phyloP scores from a whole-genome alignment of 805 yeast species.

The Candida yuanshanica region DNA sequence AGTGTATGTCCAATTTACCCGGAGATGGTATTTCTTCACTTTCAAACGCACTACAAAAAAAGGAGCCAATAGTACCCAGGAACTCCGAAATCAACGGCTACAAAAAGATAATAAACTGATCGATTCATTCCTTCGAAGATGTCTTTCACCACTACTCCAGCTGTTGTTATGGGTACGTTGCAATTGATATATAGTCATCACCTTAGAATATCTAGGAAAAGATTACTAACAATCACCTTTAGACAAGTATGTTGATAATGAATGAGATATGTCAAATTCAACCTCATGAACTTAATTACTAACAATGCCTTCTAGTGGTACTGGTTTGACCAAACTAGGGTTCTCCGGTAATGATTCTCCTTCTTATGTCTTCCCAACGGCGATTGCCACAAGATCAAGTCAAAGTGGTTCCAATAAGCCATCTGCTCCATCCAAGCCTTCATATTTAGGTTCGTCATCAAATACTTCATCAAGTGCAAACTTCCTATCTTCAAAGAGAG shows the following conservation, averaged over 20 bases:
- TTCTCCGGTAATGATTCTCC: constrained; percentile 99
- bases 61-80: too few species aligned
- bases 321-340: constrained; percentile 95
- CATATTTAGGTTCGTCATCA: constrained; percentile 27
- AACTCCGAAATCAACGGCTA: too few species aligned
- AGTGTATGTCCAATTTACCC: too few species aligned
- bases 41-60: too few species aligned
- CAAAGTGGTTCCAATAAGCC: constrained; percentile 38
- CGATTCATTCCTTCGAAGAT: too few species aligned
- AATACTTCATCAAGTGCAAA: constrained; percentile 32
- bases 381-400: constrained; percentile 66
- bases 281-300: constrained; percentile 6
- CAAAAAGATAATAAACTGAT: too few species aligned
- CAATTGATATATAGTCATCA: neutral
- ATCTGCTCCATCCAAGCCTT: constrained; percentile 41
- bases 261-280: neutral
- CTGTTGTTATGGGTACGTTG: constrained; percentile 89
- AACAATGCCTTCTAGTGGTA: constrained; percentile 62
- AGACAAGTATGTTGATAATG: constrained; percentile 19
- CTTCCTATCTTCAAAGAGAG: constrained; percentile 53
- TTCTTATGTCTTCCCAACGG: constrained; percentile 95
- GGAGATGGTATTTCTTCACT: too few species aligned
- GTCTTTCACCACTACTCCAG: constrained; percentile 55
- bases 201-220: neutral
- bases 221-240: constrained; percentile 13